Evolutionary conservation across 495 filamentous ascomycete species (phyloP), one percentile per base, ranked within the genome.

Genomic region (Aspergillus sclerotiicarbonarius): DNA sequence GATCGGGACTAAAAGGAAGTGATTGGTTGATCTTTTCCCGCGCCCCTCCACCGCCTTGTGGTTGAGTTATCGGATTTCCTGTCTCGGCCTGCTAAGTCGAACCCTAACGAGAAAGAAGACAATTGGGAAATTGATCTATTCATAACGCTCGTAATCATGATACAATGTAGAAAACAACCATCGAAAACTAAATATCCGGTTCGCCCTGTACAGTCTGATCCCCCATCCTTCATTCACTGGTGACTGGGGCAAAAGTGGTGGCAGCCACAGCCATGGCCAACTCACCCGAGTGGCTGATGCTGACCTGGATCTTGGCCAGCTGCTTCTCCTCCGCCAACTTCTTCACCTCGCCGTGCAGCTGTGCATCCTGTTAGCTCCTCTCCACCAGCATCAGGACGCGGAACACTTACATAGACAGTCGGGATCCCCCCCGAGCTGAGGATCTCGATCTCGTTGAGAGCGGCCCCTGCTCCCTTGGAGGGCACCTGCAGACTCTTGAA

Each of bases 381-480:
- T 9, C 9, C 33, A 35, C 8, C 33, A 10, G 1, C 8, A 35
- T 13, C 33, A 35, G 8, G 2, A 35, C 33, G 8, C 3, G 9
- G 3, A 35, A 13, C 3, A 35, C 33, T 9, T 9, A 35, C 33
- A 9, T 35, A 13, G 8, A 44, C 51, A 15, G 35, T 18, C 20
- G 51, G 51, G 1, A 13, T 41, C 4, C 37, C 51, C 13, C 43
- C 35, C 6, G 91, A 86, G 56, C 82, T 83, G 31, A 80, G 68
- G 58, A 98, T 91, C 80, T 98, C 93, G 75, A 98, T 96, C 15
- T 96, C 92, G 77, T 87, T 91, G 75, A 98, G 64, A 19, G 88
- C 80, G 44, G 93, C 92, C 57, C 93, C 92, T 8, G 87, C 91
- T 52, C 93, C 93, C 72, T 88, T 86, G 68, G 51, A 54, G 1